phyloP scores from a whole-genome alignment of 192 early-diverging fungal species.

The Linnemannia hyalina region DNA sequence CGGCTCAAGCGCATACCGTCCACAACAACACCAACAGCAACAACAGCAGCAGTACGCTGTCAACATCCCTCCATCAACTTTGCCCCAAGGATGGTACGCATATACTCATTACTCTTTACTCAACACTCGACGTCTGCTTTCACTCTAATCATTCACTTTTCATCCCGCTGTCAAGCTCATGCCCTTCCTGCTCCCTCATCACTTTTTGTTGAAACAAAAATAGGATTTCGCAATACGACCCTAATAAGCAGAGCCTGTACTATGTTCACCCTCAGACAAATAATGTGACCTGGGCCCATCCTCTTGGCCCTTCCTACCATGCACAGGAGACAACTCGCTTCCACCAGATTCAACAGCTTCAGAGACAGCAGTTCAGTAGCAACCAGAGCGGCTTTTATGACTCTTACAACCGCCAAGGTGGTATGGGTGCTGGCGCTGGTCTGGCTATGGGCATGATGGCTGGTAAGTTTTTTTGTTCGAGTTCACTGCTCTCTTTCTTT shows the following conservation, averaged over 20 bases:
- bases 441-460: constrained; percentile 52
- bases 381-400: constrained; percentile 21
- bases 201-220: neutral
- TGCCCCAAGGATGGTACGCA: constrained; percentile 50
- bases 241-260: constrained; percentile 43
- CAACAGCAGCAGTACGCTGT: constrained; percentile 23
- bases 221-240: constrained; percentile 48
- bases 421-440: constrained; percentile 43
- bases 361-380: constrained; percentile 8
- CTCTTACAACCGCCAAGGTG: constrained; percentile 39
- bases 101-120: neutral
- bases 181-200: too few species aligned
- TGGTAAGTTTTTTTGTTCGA: constrained; percentile 4
- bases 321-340: constrained; percentile 41
- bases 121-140: neutral
- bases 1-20: neutral
- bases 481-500: neutral
- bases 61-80: constrained; percentile 44
- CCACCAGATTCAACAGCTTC: constrained; percentile 40
- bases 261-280: constrained; percentile 46
- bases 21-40: constrained; percentile 5
- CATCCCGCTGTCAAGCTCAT: too few species aligned
- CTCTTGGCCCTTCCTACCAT: constrained; percentile 22
- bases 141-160: neutral
- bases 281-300: constrained; percentile 40